Conservation (phyloP, 2,329 filamentous ascomycete species). For the Fusarium euwallaceae region DNA sequence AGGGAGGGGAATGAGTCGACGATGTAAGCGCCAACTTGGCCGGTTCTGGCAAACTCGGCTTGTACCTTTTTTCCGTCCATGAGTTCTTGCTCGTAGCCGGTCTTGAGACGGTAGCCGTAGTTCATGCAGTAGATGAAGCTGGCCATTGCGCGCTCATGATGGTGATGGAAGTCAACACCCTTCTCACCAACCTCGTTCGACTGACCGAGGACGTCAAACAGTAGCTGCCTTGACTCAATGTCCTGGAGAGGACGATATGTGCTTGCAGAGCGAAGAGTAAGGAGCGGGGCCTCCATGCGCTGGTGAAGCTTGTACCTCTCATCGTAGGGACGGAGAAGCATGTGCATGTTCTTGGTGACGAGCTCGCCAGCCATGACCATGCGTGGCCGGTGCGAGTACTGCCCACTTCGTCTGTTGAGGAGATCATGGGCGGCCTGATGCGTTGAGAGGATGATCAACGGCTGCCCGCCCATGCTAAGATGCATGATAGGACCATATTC, state of each 20-base stretch:
- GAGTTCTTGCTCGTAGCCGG: conserved; percentile 43
- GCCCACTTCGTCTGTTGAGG: conserved; percentile 27
- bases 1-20: conserved; percentile 59
- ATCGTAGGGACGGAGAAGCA: conserved; percentile 58
- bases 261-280: conserved; percentile 45
- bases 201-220: conserved; percentile 56
- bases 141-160: conserved; percentile 53
- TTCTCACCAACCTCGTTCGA: conserved; percentile 25
- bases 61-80: conserved; percentile 42
- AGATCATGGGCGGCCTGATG: conserved; percentile 41
- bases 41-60: conserved; percentile 42
- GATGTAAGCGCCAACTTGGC: conserved; percentile 52
- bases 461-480: conserved; percentile 38
- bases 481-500: conserved; percentile 42
- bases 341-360: conserved; percentile 52
- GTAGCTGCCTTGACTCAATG: conserved; percentile 59
- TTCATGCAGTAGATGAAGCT: conserved; percentile 54
- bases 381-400: conserved; percentile 42
- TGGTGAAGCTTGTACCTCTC: conserved; percentile 55
- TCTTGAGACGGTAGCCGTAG: conserved; percentile 53
- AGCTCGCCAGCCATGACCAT: conserved; percentile 51
- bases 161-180: conserved; percentile 46
- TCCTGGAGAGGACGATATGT: conserved; percentile 59
- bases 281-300: conserved; percentile 53
- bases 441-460: conserved; percentile 38